Percentiles rank a stretch among this genome's conserved stretches.
phyloP scores from a whole-genome alignment of 768 basidiomycete species.

The Pulveroboletus sp. region DNA sequence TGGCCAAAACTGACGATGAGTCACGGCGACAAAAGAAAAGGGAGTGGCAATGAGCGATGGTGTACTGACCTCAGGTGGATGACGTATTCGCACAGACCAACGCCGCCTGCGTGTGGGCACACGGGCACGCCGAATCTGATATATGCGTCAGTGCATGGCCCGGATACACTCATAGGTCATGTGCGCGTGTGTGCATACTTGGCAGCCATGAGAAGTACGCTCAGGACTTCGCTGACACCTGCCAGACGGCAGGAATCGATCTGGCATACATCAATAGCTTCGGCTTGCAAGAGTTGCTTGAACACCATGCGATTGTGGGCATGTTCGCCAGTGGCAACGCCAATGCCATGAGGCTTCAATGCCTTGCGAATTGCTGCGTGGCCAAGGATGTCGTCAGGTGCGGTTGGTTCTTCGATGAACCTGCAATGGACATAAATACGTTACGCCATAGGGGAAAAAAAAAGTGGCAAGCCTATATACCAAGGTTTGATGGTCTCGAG shows the following conservation, averaged over 20 bases:
- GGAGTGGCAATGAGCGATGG: neutral
- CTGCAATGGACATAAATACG: constrained; percentile 31
- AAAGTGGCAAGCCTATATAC: constrained; percentile 35
- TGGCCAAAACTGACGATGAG: constrained; percentile 22
- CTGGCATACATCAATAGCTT: constrained; percentile 93
- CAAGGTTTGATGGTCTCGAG: constrained; percentile 83
- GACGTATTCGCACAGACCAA: constrained; percentile 91
- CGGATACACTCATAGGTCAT: neutral
- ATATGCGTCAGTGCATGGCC: constrained; percentile 1
- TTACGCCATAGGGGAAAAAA: neutral
- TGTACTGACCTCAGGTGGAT: constrained; percentile 65
- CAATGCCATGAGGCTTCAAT: constrained; percentile 77
- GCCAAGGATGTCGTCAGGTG: constrained; percentile 89
- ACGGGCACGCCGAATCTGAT: constrained; percentile 81
- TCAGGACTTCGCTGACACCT: constrained; percentile 92
- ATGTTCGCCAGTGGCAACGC: constrained; percentile 95
- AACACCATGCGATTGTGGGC: constrained; percentile 96
- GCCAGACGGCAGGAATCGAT: constrained; percentile 93
- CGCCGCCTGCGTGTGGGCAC: constrained; percentile 94
- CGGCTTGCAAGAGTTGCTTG: constrained; percentile 90
- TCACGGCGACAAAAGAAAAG: neutral
- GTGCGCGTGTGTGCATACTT: constrained; percentile 51
- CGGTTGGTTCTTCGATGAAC: constrained; percentile 98
- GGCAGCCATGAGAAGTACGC: constrained; percentile 87
- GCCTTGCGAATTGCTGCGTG: constrained; percentile 82